Evolutionary conservation across 169 alveolate species (phyloP).

Genomic region (Cryptosporidium parvum): DNA sequence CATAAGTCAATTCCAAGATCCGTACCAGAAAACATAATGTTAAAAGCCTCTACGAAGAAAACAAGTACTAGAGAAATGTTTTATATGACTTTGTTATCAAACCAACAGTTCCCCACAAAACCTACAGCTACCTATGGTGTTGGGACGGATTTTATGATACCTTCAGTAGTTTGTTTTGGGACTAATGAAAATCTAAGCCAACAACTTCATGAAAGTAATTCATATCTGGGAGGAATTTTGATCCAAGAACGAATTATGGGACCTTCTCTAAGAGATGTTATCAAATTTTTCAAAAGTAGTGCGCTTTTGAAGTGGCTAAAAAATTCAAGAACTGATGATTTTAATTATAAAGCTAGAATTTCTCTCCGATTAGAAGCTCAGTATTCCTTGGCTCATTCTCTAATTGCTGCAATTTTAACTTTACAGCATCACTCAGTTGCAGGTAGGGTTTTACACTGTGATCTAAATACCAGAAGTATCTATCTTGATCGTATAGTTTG

Average conservation of each 20-base stretch:
- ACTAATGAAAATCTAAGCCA: constrained; percentile 27
- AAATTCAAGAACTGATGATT: neutral
- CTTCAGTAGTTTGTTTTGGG: constrained; percentile 70
- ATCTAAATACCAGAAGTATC: constrained; percentile 48
- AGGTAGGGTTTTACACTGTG: constrained; percentile 65
- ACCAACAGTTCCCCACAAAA: constrained; percentile 53
- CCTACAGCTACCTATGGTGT: constrained; percentile 69
- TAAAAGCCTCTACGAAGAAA: constrained; percentile 23
- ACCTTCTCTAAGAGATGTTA: constrained; percentile 39
- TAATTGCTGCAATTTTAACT: constrained; percentile 53
- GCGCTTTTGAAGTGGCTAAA: constrained; percentile 43
- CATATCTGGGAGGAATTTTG: constrained; percentile 59
- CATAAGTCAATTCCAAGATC: constrained; percentile 42
- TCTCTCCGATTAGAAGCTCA: constrained; percentile 63
- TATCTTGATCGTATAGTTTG: constrained; percentile 55
- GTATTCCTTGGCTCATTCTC: constrained; percentile 31
- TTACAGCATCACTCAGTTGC: constrained; percentile 72
- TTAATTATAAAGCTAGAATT: constrained; percentile 14
- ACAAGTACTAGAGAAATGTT: constrained; percentile 64
- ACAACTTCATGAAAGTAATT: constrained; percentile 40
- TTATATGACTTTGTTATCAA: constrained; percentile 44
- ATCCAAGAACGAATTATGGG: constrained; percentile 60
- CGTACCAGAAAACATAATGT: constrained; percentile 50
- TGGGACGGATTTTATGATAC: constrained; percentile 51
- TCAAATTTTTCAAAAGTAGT: constrained; percentile 52